Evolutionary conservation across 768 basidiomycete genomes (phyloP), one percentile per base, ranked within the genome.

Genomic region (Pleurotus pulmonarius): DNA sequence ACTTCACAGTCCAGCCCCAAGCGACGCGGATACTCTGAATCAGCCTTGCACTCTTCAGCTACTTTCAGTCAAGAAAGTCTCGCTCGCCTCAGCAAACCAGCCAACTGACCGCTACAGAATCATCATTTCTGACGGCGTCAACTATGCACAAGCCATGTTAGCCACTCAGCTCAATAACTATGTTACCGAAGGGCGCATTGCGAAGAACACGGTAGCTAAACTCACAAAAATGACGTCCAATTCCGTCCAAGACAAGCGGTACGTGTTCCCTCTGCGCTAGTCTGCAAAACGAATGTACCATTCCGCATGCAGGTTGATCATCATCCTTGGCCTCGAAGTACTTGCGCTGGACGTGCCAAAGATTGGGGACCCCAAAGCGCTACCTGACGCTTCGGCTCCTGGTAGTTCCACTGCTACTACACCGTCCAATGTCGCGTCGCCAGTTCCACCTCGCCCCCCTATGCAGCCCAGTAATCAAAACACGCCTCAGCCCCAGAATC

Each of bases 111-210:
- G 88, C 56, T 85, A 82, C 70, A 81, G 93, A 59, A 79, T 96
- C 58, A 92, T 98, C 70, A 75, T 98, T 40, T 96, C 94, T 0
- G 96, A 98, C 70, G 94, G 96, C 40, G 75, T 78, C 16, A 73
- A 90, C 61, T 97, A 90, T 68, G 77, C 90, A 47, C 97, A 98
- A 69, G 87, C 90, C 22, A 98, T 99, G 97, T 78, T 98, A 34
- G 92, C 94, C 4, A 98, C 95, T 0, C 90, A 93, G 65, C 80
- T 94, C 45, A 98, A 98, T 64, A 59, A 75, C 5, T 72, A 92
- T 60, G 85, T 95, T 12, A 79, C 86, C 13, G 75, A 83, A 0
- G 81, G 84, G 5, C 65, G 73, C 0, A 75, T 98, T 34, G 70
- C 72, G 38, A 91, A 87, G 65, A 76, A 90, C 65, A 77, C 83